Percentiles rank a stretch among this genome's conserved stretches.
Evolutionary conservation across 1,139 yeast genomes (phyloP).

Genomic region (Geotrichum restrictum): DNA sequence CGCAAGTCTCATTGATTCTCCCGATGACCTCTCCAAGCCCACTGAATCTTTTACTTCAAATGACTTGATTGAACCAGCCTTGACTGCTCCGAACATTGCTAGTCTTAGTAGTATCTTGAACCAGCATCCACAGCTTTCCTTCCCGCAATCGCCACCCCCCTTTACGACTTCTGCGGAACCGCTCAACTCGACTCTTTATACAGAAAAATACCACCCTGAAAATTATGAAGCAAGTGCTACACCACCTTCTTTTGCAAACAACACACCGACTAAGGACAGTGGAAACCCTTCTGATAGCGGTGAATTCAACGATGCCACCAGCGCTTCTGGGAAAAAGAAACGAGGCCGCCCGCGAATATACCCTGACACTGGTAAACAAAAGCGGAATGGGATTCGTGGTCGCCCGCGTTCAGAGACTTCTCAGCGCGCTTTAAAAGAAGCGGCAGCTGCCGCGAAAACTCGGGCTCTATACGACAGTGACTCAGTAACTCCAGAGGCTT

Average conservation of each 20-base stretch:
- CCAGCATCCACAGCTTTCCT: neutral
- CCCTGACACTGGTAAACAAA: constrained; percentile 7
- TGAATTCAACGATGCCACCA: neutral
- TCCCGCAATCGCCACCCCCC: neutral
- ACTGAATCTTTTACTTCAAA: no score
- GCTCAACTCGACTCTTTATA: no score
- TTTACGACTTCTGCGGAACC: neutral
- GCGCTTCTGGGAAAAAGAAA: constrained; percentile 8
- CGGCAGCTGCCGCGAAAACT: constrained; percentile 6
- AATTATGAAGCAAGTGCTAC: no score
- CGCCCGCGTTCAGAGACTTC: constrained; percentile 21
- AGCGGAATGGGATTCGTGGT: constrained; percentile 13
- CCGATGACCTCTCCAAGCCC: neutral
- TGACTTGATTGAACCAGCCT: neutral
- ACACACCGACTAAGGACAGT: no score
- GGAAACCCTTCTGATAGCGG: neutral
- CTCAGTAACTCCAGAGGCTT: no score
- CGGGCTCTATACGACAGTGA: neutral
- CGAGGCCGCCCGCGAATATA: constrained; percentile 17
- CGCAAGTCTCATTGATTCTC: neutral
- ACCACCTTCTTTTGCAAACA: no score
- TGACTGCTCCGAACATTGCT: neutral
- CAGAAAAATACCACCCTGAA: no score
- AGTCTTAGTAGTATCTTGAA: neutral
- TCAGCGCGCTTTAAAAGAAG: constrained; percentile 18